Evolutionary conservation across 805 yeast species (phyloP).

Genomic region (Saccharomycopsis javanensis): DNA sequence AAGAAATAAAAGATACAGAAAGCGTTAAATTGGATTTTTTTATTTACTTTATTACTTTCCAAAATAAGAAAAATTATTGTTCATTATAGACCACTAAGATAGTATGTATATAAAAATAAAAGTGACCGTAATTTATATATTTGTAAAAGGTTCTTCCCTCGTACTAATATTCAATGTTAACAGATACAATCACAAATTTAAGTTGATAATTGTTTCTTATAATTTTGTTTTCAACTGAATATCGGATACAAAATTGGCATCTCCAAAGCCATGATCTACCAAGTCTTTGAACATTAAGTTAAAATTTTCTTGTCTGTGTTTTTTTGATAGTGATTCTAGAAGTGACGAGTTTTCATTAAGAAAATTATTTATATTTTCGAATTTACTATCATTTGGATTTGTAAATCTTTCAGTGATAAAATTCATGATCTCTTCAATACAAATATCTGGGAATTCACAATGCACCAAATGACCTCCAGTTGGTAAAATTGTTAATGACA

Average conservation of each 20-base stretch:
- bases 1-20: conserved; percentile 26
- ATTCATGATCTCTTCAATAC: background rate
- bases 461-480: background rate
- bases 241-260: background rate
- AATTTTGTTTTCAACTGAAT: background rate
- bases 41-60: background rate
- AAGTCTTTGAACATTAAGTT: background rate
- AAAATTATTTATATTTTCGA: background rate
- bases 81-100: background rate
- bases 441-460: background rate
- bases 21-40: background rate
- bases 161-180: too few species aligned
- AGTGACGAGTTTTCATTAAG: background rate
- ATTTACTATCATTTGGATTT: background rate
- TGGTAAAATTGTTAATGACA: background rate
- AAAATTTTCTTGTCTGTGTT: background rate
- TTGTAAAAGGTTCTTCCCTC: too few species aligned
- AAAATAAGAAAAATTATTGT: too few species aligned
- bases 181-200: too few species aligned
- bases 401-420: background rate
- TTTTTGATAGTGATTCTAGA: background rate
- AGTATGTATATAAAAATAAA: too few species aligned
- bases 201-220: background rate
- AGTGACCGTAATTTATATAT: too few species aligned
- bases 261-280: background rate